Percentiles rank a stretch among this genome's conserved stretches.
Conservation (phyloP, 768 basidiomycete species). For the Udeniomyces megalosporus region DNA sequence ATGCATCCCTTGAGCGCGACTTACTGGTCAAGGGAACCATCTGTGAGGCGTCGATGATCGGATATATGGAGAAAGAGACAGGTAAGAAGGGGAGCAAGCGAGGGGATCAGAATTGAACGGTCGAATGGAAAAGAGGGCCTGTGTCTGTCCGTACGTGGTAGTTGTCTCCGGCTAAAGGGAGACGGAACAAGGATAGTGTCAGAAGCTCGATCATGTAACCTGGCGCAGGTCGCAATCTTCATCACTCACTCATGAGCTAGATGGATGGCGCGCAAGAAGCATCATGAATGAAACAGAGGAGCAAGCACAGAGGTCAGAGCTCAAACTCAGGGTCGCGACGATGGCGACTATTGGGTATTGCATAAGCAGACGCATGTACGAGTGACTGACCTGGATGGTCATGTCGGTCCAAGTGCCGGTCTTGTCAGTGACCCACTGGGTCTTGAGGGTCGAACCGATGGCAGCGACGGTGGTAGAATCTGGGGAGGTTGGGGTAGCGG, state of each 20-base stretch:
- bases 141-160: background rate
- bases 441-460: conserved; percentile 1
- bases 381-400: conserved; percentile 13
- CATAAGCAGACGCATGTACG: no score
- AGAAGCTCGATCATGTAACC: background rate
- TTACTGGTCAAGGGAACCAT: background rate
- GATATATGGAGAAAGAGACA: background rate
- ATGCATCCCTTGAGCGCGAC: background rate
- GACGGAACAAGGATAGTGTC: background rate
- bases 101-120: background rate
- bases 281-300: background rate
- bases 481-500: background rate
- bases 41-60: background rate
- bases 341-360: background rate
- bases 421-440: conserved; percentile 5
- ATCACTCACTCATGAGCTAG: conserved; percentile 13
- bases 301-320: background rate
- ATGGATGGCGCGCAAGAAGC: no score
- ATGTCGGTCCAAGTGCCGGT: conserved; percentile 14
- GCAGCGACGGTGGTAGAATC: conserved; percentile 4
- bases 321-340: background rate
- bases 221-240: background rate
- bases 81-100: background rate
- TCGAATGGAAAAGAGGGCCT: no score
- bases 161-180: background rate